Base-by-base conservation (phyloP, 2,329 filamentous ascomycete species). In the Colletotrichum falcatum region DNA sequence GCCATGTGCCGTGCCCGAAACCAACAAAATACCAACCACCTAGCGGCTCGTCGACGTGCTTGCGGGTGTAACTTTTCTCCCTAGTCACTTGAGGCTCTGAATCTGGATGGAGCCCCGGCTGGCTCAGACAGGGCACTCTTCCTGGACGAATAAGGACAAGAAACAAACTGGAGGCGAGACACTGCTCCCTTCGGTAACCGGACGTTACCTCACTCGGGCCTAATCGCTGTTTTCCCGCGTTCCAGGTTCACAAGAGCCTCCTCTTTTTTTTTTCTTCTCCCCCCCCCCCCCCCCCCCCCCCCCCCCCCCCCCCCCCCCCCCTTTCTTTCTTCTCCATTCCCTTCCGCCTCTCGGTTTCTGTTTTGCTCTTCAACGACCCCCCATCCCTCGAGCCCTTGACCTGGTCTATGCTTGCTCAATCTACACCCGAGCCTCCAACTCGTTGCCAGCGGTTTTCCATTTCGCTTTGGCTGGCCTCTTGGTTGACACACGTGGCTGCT, bases 1-100 rank as follows among this genome's bases (percentile, higher is more conserved):
- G n/a, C 63, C 62, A 70, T 70, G 56, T 58, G 63, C 56, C 67
- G 63, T 61, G 67, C n/a, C 58, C 63, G 67, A 70, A 70, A 66
- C 67, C 67, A 70, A 61, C 66, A 33, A 33, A 20, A 11, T 12
- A 0, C 20, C 44, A 23, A 65, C 67, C 63, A 54, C 23, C 63
- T 51, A 63, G 67, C 51, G 63, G 63, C 63, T 67, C 59, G 46
- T 61, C 63, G 55, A 58, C 23, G 62, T 67, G 67, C 58, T 67
- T 70, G 67, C 63, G 58, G 28, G 9, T 35, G 28, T 11, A 60
- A 18, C 26, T 61, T 46, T 20, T 58, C 16, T 35, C 11, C 51
- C 28, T 14, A 35, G 51, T n/a, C 51, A 42, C 33, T 51, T 68
- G 61, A 44, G 61, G 46, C 44, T 65, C 51, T 35, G 51, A 66